Base-by-base conservation (phyloP, 2,329 filamentous ascomycete genomes). In the Nigrospora oryzae region DNA sequence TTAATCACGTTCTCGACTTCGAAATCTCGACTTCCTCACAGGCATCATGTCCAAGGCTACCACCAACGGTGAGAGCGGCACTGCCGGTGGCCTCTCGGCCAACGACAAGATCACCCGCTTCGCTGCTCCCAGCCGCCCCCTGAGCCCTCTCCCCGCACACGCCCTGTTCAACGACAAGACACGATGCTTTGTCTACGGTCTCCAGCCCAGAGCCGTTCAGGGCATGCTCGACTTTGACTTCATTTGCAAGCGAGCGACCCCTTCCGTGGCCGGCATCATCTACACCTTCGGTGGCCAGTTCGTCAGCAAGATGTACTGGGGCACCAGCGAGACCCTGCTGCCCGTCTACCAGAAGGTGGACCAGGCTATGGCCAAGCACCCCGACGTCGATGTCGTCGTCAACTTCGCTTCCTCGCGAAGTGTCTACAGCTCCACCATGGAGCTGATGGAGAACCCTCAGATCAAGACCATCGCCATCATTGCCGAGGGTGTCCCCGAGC, bases 281-380 rank as follows among this genome's bases (percentile, higher is more conserved):
- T 98, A 98, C 79, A 96, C 93, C 60, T 98, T 98, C 65, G 93
- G 93, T 67, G 93, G 93, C 57, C 93, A 98, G 74, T 98, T 98
- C 83, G 93, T 98, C 67, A 96, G 33, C 84, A 98, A 98, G 84
- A 97, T 98, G 93, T 98, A 98, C 86, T 98, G 93, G 93, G 93
- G 93, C 64, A 98, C 93, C 64, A 96, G 89, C 75, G 93, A 98
- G 79, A 98, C 93, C 52, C 84, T 98, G 55, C 82, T 98, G 59
- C 93, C 93, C 52, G 93, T 98, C 67, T 98, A 98, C 81, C 91
- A 98, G 75, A 81, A 88, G 63, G 86, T 90, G 41, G 75, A 81
- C 58, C 95, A 96, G 79, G 93, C 93, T 59, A 83, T 96, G 65
- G 81, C 81, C 69, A 98, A 98, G 84, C 93, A 98, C 80, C 82